A percentile compares a stretch with the other conserved stretches of the same genome.
Evolutionary conservation across 768 basidiomycete genomes (phyloP).

Genomic region (Lactarius sanguifluus): DNA sequence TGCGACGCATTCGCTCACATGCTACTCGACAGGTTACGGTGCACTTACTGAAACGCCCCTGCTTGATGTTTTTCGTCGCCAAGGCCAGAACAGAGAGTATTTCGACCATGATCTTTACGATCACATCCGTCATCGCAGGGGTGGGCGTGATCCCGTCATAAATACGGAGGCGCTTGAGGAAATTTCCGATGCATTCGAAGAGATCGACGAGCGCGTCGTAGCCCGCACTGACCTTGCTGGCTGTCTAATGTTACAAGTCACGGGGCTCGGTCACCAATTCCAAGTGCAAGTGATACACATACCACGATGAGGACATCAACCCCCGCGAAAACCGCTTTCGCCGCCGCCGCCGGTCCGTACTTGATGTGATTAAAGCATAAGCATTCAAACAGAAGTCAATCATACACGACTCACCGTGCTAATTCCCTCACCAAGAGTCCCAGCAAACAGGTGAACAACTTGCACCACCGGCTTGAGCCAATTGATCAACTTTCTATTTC

Average conservation of each 20-base stretch:
- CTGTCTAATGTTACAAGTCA: neutral
- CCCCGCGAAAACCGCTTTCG: slow-evolving; percentile 16
- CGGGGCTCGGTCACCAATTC: neutral
- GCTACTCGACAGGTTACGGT: neutral
- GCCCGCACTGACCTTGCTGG: slow-evolving; percentile 4
- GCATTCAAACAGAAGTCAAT: neutral
- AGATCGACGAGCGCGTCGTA: slow-evolving; percentile 22
- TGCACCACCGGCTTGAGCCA: slow-evolving; percentile 10
- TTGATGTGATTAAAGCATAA: neutral
- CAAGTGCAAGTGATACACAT: neutral
- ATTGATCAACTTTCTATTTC: slow-evolving; percentile 15
- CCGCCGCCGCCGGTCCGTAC: neutral
- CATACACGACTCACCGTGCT: neutral
- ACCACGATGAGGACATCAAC: slow-evolving; percentile 15
- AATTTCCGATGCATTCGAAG: slow-evolving; percentile 2
- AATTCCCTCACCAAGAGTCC: neutral
- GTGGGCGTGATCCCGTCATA: neutral
- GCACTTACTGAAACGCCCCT: slow-evolving; percentile 14
- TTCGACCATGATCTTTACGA: slow-evolving; percentile 13
- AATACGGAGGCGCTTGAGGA: slow-evolving; percentile 13
- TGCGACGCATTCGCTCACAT: neutral
- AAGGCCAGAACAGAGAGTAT: slow-evolving; percentile 18
- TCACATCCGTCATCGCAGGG: slow-evolving; percentile 6
- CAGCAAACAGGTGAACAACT: slow-evolving; percentile 10
- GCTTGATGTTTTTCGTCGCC: slow-evolving; percentile 15